Conservation (phyloP, 768 basidiomycete genomes). For the Myochromella boudieri region DNA sequence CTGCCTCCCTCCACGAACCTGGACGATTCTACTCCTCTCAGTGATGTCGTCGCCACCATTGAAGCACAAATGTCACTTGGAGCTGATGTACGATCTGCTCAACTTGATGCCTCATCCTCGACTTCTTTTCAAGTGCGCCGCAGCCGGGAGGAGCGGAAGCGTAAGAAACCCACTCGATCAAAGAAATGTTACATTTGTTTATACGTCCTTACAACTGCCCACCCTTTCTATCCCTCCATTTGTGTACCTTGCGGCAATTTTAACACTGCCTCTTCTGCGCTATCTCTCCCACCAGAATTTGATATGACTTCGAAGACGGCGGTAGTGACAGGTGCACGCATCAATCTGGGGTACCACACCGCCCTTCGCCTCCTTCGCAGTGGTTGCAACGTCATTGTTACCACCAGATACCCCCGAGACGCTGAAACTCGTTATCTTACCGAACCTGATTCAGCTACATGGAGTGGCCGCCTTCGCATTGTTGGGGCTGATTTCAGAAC, state of each 20-base stretch:
- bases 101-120: conserved; percentile 2
- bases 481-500: conserved; percentile 33
- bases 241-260: conserved; percentile 30
- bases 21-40: conserved; percentile 14
- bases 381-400: conserved; percentile 27
- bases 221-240: conserved; percentile 23
- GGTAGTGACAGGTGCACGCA: conserved; percentile 32
- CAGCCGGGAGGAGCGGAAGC: neutral
- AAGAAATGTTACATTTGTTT: conserved; percentile 27
- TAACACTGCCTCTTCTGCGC: conserved; percentile 25
- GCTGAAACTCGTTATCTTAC: conserved; percentile 26
- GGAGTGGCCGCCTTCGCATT: conserved; percentile 27
- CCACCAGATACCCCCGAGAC: conserved; percentile 33
- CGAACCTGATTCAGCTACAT: conserved; percentile 25
- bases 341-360: conserved; percentile 32
- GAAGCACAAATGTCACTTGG: conserved; percentile 19
- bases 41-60: conserved; percentile 18
- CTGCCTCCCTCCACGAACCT: conserved; percentile 17
- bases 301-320: conserved; percentile 24
- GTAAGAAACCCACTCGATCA: neutral
- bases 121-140: neutral
- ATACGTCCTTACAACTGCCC: conserved; percentile 17
- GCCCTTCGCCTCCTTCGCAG: conserved; percentile 31
- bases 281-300: conserved; percentile 27
- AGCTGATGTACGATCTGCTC: conserved; percentile 12